phyloP scores from a whole-genome alignment of 345 rosid species.

The Excoecaria agallocha region DNA sequence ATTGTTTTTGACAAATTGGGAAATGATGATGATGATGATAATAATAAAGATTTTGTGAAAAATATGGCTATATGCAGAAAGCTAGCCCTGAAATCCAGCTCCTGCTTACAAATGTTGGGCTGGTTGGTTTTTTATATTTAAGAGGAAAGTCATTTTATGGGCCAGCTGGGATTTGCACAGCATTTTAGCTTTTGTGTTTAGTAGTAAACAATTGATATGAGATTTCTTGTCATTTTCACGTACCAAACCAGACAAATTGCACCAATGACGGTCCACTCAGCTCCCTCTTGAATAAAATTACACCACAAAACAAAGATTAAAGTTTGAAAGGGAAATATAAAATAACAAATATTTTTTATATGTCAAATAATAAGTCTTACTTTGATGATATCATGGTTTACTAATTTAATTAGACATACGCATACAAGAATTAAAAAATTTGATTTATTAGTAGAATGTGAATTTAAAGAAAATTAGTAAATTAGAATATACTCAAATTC shows the following conservation, averaged over 20 bases:
- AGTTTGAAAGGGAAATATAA: background rate
- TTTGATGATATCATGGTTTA: no score
- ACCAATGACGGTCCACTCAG: background rate
- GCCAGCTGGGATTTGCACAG: background rate
- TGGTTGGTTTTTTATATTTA: background rate
- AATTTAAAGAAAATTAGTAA: no score
- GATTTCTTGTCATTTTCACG: background rate
- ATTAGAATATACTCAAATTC: no score
- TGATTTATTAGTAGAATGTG: no score
- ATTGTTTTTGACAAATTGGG: background rate
- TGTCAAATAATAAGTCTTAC: no score
- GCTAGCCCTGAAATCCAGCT: background rate
- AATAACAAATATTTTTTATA: no score
- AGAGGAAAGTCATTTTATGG: background rate
- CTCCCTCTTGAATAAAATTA: background rate
- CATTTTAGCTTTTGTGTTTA: background rate
- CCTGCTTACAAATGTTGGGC: background rate
- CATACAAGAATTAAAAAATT: no score
- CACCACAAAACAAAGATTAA: background rate
- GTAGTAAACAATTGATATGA: background rate
- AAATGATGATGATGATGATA: background rate
- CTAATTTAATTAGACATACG: no score
- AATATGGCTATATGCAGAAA: background rate
- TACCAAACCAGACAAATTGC: slow-evolving; percentile 7
- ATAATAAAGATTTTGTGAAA: background rate